These are phyloP conservation scores for Populus pruinosa DNA, from an alignment of 345 rosid genomes.

Conservation along the genomic window DNA sequence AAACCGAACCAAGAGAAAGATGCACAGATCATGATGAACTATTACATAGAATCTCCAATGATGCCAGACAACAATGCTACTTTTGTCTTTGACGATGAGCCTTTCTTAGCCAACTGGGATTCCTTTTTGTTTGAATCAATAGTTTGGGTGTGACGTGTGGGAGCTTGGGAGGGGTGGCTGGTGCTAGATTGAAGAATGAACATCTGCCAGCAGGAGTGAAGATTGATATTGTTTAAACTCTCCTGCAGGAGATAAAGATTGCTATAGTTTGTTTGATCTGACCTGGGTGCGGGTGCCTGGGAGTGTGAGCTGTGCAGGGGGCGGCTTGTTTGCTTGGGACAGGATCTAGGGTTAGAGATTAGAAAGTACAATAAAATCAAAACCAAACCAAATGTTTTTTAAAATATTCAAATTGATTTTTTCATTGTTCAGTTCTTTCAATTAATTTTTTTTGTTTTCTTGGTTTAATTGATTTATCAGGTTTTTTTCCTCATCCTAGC, in stretches of 20 bases:
- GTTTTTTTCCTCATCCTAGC: too few relatives aligned
- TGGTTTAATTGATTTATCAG: too few relatives aligned
- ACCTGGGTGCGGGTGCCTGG: too few relatives aligned
- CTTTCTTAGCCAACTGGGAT: slow-evolving; percentile 43
- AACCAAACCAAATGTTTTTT: too few relatives aligned
- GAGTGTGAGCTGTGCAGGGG: too few relatives aligned
- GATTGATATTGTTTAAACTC: too few relatives aligned
- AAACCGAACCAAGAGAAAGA: slow-evolving; percentile 7
- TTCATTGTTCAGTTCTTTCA: too few relatives aligned
- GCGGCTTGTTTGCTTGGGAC: too few relatives aligned
- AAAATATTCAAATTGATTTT: too few relatives aligned
- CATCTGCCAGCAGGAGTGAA: neutral
- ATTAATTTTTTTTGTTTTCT: too few relatives aligned
- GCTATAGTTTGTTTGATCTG: neutral
- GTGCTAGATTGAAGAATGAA: neutral
- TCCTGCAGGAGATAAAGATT: neutral
- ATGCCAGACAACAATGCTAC: slow-evolving; percentile 22
- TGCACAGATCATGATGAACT: slow-evolving; percentile 29
- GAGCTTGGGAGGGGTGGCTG: neutral
- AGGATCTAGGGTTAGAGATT: too few relatives aligned
- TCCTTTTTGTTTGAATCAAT: slow-evolving; percentile 43
- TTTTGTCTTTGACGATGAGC: slow-evolving; percentile 39
- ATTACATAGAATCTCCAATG: slow-evolving; percentile 37
- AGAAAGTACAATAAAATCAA: too few relatives aligned
- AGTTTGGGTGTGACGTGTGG: neutral